Evolutionary conservation across 1,284 basidiomycete species (phyloP).

Genomic region (Cutaneotrichosporon dermatis): DNA sequence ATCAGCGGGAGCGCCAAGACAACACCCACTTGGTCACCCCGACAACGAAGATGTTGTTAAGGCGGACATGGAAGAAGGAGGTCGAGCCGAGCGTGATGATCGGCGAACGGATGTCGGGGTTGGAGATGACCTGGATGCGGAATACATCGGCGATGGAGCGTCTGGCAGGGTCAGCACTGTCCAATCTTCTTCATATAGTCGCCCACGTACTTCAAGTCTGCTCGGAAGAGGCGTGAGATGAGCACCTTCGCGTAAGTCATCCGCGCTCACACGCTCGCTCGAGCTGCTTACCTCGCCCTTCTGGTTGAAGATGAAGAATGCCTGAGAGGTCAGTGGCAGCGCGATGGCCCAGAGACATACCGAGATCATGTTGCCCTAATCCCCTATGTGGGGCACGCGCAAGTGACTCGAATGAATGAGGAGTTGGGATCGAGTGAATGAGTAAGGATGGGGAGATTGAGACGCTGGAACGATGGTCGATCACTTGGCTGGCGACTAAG

Average conservation of each 20-base stretch:
- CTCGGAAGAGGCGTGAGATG: slow-evolving; percentile 85
- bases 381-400: neutral
- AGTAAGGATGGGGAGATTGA: neutral
- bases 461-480: neutral
- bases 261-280: neutral
- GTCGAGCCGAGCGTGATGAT: slow-evolving; percentile 97
- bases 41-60: slow-evolving; percentile 91
- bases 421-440: neutral
- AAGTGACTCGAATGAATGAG: neutral
- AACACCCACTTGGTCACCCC: slow-evolving; percentile 82
- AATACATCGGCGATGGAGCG: slow-evolving; percentile 97
- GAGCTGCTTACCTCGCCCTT: slow-evolving; percentile 76
- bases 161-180: slow-evolving; percentile 50
- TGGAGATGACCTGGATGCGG: slow-evolving; percentile 95
- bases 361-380: slow-evolving; percentile 35
- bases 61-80: slow-evolving; percentile 92
- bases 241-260: slow-evolving; percentile 61
- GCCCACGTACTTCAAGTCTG: slow-evolving; percentile 78
- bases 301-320: slow-evolving; percentile 97
- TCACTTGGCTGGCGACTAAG: neutral
- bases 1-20: neutral
- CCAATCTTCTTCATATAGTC: too few relatives aligned
- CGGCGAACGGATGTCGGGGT: slow-evolving; percentile 90
- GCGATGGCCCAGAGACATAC: slow-evolving; percentile 11
- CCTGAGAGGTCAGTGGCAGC: slow-evolving; percentile 52